These are phyloP conservation scores for Marsdenia floribunda DNA, from an alignment of 257 asterid genomes.

Conservation along the genomic window DNA sequence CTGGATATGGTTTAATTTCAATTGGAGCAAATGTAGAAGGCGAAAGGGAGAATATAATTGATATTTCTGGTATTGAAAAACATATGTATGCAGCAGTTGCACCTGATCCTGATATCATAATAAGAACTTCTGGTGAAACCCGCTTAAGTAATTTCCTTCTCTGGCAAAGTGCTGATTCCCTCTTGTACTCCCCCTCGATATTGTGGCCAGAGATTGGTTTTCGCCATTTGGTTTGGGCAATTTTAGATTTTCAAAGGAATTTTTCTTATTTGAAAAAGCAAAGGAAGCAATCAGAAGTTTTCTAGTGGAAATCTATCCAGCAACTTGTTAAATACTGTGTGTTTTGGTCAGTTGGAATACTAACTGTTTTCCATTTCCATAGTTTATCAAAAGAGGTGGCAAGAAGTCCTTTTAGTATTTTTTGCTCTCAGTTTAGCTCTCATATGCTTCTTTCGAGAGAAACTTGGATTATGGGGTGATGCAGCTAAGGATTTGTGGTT, in stretches of 20 bases:
- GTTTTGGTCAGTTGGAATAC: background rate
- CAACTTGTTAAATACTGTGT: background rate
- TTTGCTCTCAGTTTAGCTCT: constrained; percentile 3
- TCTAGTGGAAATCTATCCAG: background rate
- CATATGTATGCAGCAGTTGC: constrained; percentile 62
- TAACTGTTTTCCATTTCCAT: background rate
- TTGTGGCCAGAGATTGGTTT: constrained; percentile 84
- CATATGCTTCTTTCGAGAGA: background rate
- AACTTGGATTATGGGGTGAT: background rate
- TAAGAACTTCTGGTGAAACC: constrained; percentile 77
- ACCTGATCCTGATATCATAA: constrained; percentile 69
- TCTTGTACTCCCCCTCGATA: constrained; percentile 55
- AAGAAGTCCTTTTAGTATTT: background rate
- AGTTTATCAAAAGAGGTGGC: background rate
- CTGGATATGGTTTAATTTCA: constrained; percentile 15
- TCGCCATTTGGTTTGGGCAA: constrained; percentile 51
- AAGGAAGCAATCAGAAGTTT: constrained; percentile 28
- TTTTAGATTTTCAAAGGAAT: constrained; percentile 60
- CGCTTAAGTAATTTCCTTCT: constrained; percentile 77
- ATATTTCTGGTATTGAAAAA: constrained; percentile 43
- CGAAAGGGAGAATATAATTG: constrained; percentile 21
- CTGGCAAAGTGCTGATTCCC: constrained; percentile 68
- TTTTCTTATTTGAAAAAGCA: constrained; percentile 39
- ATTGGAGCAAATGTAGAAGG: constrained; percentile 22
- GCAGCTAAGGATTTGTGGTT: no score